Conservation (phyloP, 768 basidiomycete genomes). For the Asterophora lycoperdoides region DNA sequence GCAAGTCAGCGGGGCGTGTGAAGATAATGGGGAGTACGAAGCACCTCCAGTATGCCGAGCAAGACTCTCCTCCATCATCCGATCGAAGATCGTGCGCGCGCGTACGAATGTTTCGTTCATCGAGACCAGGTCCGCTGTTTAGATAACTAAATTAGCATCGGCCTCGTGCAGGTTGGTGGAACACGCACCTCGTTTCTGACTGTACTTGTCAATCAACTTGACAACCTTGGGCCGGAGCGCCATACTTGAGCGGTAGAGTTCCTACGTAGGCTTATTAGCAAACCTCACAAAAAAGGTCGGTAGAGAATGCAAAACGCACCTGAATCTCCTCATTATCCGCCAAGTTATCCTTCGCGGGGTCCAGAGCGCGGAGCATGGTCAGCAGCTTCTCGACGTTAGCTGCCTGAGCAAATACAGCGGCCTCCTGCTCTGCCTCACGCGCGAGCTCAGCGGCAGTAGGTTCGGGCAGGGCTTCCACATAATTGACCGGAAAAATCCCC, state of each 20-base stretch:
- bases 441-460: conserved; percentile 73
- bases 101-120: conserved; percentile 95
- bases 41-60: conserved; percentile 66
- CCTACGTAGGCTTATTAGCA: conserved; percentile 39
- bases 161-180: no score
- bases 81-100: conserved; percentile 85
- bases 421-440: conserved; percentile 82
- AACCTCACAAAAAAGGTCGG: no score
- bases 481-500: conserved; percentile 96
- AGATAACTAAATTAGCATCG: no score
- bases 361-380: conserved; percentile 66
- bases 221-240: conserved; percentile 90
- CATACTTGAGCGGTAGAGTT: conserved; percentile 89
- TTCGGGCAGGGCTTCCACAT: conserved; percentile 88
- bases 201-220: conserved; percentile 95
- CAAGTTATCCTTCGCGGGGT: conserved; percentile 74
- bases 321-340: conserved; percentile 90
- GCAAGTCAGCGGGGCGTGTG: background rate
- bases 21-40: conserved; percentile 10
- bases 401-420: conserved; percentile 82
- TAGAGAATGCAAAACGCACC: conserved; percentile 48
- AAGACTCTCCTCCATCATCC: conserved; percentile 90
- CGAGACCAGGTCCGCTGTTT: conserved; percentile 74
- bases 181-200: conserved; percentile 71
- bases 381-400: conserved; percentile 80